Evolutionary conservation across 495 filamentous ascomycete species (phyloP).

Genomic region (Penicillium crystallinum): DNA sequence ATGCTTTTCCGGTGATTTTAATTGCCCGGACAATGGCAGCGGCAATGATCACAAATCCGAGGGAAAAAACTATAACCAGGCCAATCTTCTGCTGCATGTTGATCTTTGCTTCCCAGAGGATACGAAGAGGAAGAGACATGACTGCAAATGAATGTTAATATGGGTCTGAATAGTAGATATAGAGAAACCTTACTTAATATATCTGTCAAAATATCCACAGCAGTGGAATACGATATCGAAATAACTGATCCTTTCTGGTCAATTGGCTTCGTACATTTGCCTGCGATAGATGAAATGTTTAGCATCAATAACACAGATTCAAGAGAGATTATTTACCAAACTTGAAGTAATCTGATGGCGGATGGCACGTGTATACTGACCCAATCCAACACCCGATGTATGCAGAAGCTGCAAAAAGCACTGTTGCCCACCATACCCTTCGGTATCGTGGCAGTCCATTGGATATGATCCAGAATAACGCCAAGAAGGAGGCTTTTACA

Average conservation of each 20-base stretch:
- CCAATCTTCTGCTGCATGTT: constrained; percentile 27
- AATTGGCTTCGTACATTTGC: constrained; percentile 13
- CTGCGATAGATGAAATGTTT: constrained; percentile 4
- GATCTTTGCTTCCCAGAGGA: constrained; percentile 25
- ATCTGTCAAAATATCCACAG: constrained; percentile 40
- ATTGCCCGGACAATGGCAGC: constrained; percentile 29
- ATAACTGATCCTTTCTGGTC: constrained; percentile 26
- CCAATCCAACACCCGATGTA: constrained; percentile 33
- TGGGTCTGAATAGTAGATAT: neutral
- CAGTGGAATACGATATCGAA: constrained; percentile 41
- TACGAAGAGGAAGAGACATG: constrained; percentile 28
- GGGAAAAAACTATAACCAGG: constrained; percentile 26
- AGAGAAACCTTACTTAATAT: constrained; percentile 18
- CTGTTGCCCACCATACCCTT: constrained; percentile 33
- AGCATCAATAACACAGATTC: too few relatives aligned
- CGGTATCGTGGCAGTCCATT: constrained; percentile 33
- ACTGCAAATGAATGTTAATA: constrained; percentile 12
- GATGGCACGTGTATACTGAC: constrained; percentile 38
- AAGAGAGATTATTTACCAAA: constrained; percentile 14
- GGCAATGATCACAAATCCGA: constrained; percentile 29
- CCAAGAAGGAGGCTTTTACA: constrained; percentile 45
- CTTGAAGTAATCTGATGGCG: constrained; percentile 35
- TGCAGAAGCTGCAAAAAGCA: constrained; percentile 26
- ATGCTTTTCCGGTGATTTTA: constrained; percentile 21
- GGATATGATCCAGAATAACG: constrained; percentile 42